Evolutionary conservation across 2,329 filamentous ascomycete genomes (phyloP).

Genomic region (Drechslerella coelobrocha): DNA sequence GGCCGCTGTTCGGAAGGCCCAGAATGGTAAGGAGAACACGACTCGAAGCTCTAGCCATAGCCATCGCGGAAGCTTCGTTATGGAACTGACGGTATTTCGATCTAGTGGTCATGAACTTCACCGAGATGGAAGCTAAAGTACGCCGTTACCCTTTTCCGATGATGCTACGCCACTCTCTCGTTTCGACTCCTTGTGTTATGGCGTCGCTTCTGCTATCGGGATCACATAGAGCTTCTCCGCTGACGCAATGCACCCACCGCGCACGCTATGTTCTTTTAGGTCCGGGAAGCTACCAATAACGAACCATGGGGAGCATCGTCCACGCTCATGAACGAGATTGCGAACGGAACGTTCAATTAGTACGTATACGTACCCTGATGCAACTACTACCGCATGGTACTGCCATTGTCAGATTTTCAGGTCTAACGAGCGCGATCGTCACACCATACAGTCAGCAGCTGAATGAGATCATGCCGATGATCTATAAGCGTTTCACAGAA

Average conservation of each 20-base stretch:
- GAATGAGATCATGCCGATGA: constrained; percentile 99
- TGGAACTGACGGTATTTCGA: constrained; percentile 46
- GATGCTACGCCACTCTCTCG: too few relatives aligned
- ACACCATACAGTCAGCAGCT: constrained; percentile 75
- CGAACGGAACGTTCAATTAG: constrained; percentile 98
- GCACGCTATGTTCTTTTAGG: constrained; percentile 63
- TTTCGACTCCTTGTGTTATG: background rate
- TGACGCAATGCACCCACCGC: constrained; percentile 22
- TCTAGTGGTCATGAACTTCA: constrained; percentile 95
- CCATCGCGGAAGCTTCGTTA: constrained; percentile 22
- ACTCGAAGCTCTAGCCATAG: constrained; percentile 18
- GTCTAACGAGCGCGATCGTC: constrained; percentile 54
- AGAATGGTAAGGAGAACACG: constrained; percentile 74
- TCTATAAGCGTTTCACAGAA: constrained; percentile 98
- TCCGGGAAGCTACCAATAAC: constrained; percentile 98
- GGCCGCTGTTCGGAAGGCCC: constrained; percentile 90
- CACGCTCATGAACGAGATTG: constrained; percentile 94
- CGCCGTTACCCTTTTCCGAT: too few relatives aligned
- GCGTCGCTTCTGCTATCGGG: background rate
- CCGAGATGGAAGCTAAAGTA: constrained; percentile 83
- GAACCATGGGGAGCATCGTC: constrained; percentile 92
- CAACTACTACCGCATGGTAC: constrained; percentile 2
- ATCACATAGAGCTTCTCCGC: constrained; percentile 14
- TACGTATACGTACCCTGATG: constrained; percentile 62
- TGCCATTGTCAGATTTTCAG: constrained; percentile 14